These are phyloP conservation scores for Alternaria angustiovoidea DNA, from an alignment of 2,329 filamentous ascomycete genomes.

Conservation along the genomic window DNA sequence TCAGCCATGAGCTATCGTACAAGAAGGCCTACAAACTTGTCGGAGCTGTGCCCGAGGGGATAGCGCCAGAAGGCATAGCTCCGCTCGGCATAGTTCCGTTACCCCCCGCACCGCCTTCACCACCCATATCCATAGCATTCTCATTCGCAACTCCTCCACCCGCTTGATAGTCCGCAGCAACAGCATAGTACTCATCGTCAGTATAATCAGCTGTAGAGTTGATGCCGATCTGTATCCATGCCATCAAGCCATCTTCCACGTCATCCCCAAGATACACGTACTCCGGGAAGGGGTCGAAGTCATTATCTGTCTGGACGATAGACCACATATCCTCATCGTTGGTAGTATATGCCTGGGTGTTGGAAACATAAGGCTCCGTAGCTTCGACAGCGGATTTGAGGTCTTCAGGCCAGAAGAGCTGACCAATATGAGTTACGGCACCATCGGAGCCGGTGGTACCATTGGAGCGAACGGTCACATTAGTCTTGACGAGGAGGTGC, in stretches of 20 bases:
- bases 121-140: conserved; percentile 13
- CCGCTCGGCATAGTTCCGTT: conserved; percentile 12
- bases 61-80: conserved; percentile 22
- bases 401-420: not conserved
- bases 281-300: not conserved
- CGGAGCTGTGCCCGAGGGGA: conserved; percentile 9
- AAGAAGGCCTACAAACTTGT: not conserved
- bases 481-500: not conserved
- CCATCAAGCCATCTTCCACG: not conserved
- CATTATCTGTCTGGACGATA: not conserved
- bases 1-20: not conserved
- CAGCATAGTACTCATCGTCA: conserved; percentile 23
- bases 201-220: conserved; percentile 26
- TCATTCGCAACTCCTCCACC: conserved; percentile 30
- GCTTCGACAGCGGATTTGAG: not conserved
- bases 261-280: not conserved
- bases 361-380: not conserved
- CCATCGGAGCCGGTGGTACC: not conserved
- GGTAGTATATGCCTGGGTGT: not conserved
- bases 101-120: conserved; percentile 1
- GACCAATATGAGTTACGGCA: not conserved
- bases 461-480: not conserved
- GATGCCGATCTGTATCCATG: not conserved
- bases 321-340: not conserved
- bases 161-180: conserved; percentile 31